Evolutionary conservation across 2,329 filamentous ascomycete genomes (phyloP), one percentile per base, ranked within the genome.

Genomic region (Tolypocladium ophioglossoides): DNA sequence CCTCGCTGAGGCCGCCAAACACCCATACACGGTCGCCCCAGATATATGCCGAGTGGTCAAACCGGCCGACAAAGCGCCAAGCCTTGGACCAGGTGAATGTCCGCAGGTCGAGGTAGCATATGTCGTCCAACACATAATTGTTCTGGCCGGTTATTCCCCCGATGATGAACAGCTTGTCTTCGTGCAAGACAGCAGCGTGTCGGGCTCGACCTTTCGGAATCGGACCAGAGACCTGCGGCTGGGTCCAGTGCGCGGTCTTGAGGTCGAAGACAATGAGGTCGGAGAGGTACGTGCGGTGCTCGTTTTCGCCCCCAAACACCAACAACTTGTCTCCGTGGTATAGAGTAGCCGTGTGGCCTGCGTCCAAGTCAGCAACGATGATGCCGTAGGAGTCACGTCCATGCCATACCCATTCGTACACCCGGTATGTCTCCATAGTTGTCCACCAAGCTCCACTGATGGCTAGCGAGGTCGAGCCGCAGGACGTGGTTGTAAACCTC

Each of bases 401-500:
- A 41, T 14, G 16, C 14, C 27, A 22, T 57, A 90, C 91, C 92
- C 94, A 97, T 97, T 61, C 92, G 85, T 51, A 97, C 92, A 16
- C 92, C 92, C 5, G 92, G 92, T 60, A 97, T 97, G 71, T 97
- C 92, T 37, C 94, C 94, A 74, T 96, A 99, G 71, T 99, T 99
- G 72, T 97, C 94, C 22, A 99, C 92, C 51, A 99, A 76, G 61
- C 84, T 94, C 94, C 94, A 99, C 68, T 94, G 89, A 62, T 94
- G 85, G 58, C 86, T 91, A 57, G 86, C 79, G 58, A 99, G 79
- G 68, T 99, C 91, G 52, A 99, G 75, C 63, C 84, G 86, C 59
- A 99, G 77, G 44, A 99, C 94, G 73, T 99, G 94, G 67, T 99
- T 99, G 73, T 99, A 99, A 20, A 99, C 89, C 75, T 99, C 94